Base-by-base conservation (phyloP, 306 rosid species). In the Vigna trinervia region DNA sequence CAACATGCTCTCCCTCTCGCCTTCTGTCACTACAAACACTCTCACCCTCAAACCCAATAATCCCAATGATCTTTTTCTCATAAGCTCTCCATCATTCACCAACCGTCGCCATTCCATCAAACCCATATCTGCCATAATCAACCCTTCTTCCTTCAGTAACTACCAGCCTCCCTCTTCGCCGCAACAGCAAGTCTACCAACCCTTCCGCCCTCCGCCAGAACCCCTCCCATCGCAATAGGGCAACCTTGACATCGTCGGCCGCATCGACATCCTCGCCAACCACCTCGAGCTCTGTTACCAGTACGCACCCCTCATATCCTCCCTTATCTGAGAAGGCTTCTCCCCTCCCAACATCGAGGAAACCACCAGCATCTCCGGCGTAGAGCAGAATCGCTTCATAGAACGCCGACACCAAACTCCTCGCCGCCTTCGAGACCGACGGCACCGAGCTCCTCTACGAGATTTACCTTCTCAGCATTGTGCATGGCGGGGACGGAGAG, bases 211-310 rank as follows among this genome's bases (percentile, higher is more conserved):
- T 0, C 98, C 98, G 3, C 90, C 96, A 5, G 58, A 93, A 0
- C 75, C 80, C 17, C 77, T 95, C 12, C 96, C 96, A 0, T 6
- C 86, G 4, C 66, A 87, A 14, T 90, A 34, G 80, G 52, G 80
- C 2, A 71, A 83, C 50, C 96, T 95, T 12, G 98, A 95, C 81
- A 10, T 73, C 71, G 26, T 52, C 0, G 47, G 61, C n/a, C 89
- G 84, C 41, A 79, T 95, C 60, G 89, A 90, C 0, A 74, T 90
- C 53, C 96, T 95, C 32, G 9, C 87, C 26, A 86, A 89, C 69
- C 97, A 96, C 17, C 85, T 95, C 53, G 97, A 97, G 47, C 78
- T 71, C 15, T 95, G 98, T 97, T 76, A 62, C 74, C 87, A 92
- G 34, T 92, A 82, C 80, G 97, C 98, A 9, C 93, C 97, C 0